Conservation (phyloP, 2,329 filamentous ascomycete species). For the Alternaria novae-zelandiae region DNA sequence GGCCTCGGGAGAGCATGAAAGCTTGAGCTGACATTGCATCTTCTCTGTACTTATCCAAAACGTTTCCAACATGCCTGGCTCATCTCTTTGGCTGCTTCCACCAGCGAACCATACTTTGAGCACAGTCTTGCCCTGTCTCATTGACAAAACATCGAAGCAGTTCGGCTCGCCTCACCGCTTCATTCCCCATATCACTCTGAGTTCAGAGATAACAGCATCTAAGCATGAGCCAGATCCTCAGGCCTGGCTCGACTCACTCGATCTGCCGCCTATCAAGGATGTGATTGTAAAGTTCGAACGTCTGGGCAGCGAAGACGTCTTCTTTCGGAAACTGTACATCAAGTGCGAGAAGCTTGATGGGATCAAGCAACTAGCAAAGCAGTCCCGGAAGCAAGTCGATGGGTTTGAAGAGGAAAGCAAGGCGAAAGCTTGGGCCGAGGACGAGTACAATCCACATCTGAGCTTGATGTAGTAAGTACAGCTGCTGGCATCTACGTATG, state of each 20-base stretch:
- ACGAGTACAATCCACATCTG: conserved; percentile 48
- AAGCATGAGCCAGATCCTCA: conserved; percentile 42
- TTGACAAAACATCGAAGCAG: conserved; percentile 40
- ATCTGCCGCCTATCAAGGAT: conserved; percentile 21
- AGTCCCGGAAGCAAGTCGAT: conserved; percentile 36
- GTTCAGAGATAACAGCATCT: conserved; percentile 41
- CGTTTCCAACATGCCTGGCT: conserved; percentile 45
- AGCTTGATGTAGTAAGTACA: conserved; percentile 52
- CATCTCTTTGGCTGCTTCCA: conserved; percentile 54
- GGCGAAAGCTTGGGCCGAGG: conserved; percentile 39
- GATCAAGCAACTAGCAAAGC: conserved; percentile 36
- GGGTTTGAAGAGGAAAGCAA: conserved; percentile 28
- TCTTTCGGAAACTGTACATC: conserved; percentile 50
- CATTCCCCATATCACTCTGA: conserved; percentile 53
- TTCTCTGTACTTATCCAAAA: background rate
- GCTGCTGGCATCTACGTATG: conserved; percentile 15
- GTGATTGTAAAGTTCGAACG: conserved; percentile 38
- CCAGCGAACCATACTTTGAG: conserved; percentile 42
- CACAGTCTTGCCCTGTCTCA: conserved; percentile 40
- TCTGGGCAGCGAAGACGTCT: conserved; percentile 45
- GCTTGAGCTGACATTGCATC: conserved; percentile 1
- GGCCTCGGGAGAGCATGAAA: background rate
- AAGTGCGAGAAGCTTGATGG: conserved; percentile 39
- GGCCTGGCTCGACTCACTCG: conserved; percentile 45
- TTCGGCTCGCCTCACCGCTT: conserved; percentile 49